These are phyloP conservation scores for Miscanthus sacchariflorus DNA, from an alignment of 202 grass and related monocot genomes.

Conservation along the genomic window DNA sequence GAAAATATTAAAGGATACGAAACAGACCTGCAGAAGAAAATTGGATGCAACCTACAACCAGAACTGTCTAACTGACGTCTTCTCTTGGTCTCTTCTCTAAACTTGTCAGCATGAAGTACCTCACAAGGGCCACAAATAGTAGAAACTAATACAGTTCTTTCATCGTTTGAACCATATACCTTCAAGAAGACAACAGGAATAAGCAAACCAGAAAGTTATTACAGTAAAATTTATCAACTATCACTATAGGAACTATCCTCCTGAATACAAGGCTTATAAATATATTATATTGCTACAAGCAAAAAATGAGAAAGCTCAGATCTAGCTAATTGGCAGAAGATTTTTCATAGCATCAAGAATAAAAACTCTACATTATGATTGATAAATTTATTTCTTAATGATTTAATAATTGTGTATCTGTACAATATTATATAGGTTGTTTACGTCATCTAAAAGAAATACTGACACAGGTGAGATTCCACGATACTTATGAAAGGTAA, in stretches of 20 bases:
- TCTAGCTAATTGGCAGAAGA: constrained; percentile 10
- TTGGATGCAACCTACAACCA: constrained; percentile 39
- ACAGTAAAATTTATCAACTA: not conserved
- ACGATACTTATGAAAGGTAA: constrained; percentile 25
- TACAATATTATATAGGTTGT: not conserved
- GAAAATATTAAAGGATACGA: constrained; percentile 16
- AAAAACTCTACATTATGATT: not conserved
- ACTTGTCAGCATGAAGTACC: constrained; percentile 46
- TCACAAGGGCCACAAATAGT: constrained; percentile 62
- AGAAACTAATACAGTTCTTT: constrained; percentile 48
- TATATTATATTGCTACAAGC: not conserved
- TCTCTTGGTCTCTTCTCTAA: constrained; percentile 50
- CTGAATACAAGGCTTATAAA: constrained; percentile 4
- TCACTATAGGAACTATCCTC: not conserved
- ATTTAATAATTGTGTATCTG: constrained; percentile 14
- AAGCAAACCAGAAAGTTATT: constrained; percentile 8
- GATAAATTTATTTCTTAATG: constrained; percentile 23
- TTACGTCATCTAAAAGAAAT: constrained; percentile 24
- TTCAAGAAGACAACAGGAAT: constrained; percentile 31
- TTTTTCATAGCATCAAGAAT: constrained; percentile 14
- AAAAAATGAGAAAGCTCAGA: constrained; percentile 17
- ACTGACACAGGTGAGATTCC: constrained; percentile 9
- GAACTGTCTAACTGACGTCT: constrained; percentile 49
- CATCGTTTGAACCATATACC: constrained; percentile 57
- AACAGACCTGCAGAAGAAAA: constrained; percentile 72